These are phyloP conservation scores for Trichoderma lentiforme DNA, from an alignment of 2,329 filamentous ascomycete species.

Conservation along the genomic window DNA sequence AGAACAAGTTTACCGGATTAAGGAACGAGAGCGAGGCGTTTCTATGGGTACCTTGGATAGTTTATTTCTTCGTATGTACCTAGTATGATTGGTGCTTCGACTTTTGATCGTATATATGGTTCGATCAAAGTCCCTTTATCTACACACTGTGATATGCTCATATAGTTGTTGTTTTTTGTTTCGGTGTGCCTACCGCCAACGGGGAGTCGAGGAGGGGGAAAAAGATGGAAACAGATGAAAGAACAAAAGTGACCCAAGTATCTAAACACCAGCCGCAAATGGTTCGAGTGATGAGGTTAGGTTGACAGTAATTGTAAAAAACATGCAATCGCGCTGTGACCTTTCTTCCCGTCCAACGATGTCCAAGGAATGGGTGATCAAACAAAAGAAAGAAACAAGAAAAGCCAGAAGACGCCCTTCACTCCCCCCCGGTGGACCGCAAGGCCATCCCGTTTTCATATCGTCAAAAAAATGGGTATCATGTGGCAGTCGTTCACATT, in stretches of 20 bases:
- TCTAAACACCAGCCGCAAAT: constrained; percentile 15
- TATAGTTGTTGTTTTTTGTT: neutral
- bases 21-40: neutral
- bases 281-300: constrained; percentile 6
- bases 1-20: neutral
- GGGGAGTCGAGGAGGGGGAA: neutral
- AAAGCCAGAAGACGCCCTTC: neutral
- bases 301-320: neutral
- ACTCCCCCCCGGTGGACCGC: neutral
- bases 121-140: neutral
- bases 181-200: neutral
- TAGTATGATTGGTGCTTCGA: neutral
- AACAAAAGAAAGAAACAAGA: neutral
- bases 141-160: constrained; percentile 4
- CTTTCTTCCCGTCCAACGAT: neutral
- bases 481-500: constrained; percentile 38
- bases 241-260: neutral
- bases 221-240: neutral
- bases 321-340: constrained; percentile 1
- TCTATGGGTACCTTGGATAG: neutral
- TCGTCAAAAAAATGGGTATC: constrained; percentile 39
- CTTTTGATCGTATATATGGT: constrained; percentile 4
- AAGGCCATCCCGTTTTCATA: constrained; percentile 19
- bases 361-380: constrained; percentile 6
- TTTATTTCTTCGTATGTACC: neutral